phyloP scores from a whole-genome alignment of 2,329 filamentous ascomycete genomes.

The Aspergillus ochraceoroseus region DNA sequence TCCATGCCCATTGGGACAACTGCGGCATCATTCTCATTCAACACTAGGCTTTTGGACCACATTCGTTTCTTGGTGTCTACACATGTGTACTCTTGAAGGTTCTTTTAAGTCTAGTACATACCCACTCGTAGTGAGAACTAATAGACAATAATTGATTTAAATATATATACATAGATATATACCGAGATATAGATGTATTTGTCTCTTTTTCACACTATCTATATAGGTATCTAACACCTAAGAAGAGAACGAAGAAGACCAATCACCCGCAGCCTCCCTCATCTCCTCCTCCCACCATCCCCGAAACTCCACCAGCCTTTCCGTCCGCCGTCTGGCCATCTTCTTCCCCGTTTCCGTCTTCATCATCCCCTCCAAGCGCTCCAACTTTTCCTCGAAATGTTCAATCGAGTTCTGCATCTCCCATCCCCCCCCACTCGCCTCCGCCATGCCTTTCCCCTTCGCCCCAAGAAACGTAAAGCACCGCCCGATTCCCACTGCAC shows the following conservation, averaged over 20 bases:
- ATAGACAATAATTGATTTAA: background rate
- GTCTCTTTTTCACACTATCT: conserved; percentile 1
- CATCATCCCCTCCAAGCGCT: conserved; percentile 59
- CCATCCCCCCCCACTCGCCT: conserved; percentile 23
- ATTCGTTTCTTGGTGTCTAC: no score
- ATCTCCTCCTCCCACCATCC: conserved; percentile 54
- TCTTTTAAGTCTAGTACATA: background rate
- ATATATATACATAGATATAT: background rate
- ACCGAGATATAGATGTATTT: background rate
- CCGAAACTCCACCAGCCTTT: conserved; percentile 48
- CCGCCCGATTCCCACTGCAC: conserved; percentile 75
- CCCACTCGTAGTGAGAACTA: background rate
- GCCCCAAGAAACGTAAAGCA: conserved; percentile 72
- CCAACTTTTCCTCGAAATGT: conserved; percentile 73
- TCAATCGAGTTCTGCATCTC: conserved; percentile 62
- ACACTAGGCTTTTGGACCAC: no score
- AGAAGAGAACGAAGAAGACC: background rate
- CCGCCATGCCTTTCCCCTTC: conserved; percentile 26
- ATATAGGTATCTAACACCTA: no score
- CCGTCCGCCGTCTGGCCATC: conserved; percentile 48
- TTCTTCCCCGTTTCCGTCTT: conserved; percentile 52
- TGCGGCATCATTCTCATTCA: conserved; percentile 1
- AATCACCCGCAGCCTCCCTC: conserved; percentile 2
- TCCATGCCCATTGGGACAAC: conserved; percentile 4
- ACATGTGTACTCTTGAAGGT: no score